These are phyloP conservation scores for Cystoderma amianthinum DNA, from an alignment of 768 basidiomycete species.

Conservation along the genomic window DNA sequence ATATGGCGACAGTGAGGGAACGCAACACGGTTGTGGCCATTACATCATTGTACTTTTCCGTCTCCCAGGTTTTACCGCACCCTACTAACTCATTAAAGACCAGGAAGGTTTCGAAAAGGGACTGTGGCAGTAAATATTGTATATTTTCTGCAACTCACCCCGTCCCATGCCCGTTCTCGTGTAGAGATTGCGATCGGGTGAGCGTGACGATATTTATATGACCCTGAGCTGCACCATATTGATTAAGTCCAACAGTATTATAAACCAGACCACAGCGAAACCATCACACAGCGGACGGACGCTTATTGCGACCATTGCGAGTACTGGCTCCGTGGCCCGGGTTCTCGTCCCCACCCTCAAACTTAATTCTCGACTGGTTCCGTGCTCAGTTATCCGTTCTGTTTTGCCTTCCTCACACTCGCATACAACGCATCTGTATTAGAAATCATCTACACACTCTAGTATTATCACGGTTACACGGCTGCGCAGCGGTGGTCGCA, in stretches of 20 bases:
- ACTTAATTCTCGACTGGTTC: slow-evolving; percentile 3
- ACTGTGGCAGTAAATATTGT: slow-evolving; percentile 44
- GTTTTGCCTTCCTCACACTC: slow-evolving; percentile 4
- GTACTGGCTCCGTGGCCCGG: slow-evolving; percentile 48
- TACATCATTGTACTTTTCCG: slow-evolving; percentile 49
- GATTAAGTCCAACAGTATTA: slow-evolving; percentile 40
- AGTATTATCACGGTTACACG: neutral
- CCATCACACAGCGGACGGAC: slow-evolving; percentile 38
- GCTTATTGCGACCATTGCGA: slow-evolving; percentile 54
- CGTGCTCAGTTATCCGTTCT: neutral
- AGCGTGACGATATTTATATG: too few species aligned
- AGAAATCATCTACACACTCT: slow-evolving; percentile 4
- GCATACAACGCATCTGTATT: too few species aligned
- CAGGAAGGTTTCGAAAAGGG: slow-evolving; percentile 39
- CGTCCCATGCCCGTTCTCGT: slow-evolving; percentile 12
- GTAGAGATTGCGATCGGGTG: slow-evolving; percentile 38
- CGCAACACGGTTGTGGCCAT: slow-evolving; percentile 74
- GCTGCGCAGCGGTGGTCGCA: neutral
- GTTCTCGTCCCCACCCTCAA: slow-evolving; percentile 23
- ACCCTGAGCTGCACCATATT: neutral
- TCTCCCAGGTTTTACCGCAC: slow-evolving; percentile 6
- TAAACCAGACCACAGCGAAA: slow-evolving; percentile 66
- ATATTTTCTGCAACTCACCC: slow-evolving; percentile 26
- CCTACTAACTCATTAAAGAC: slow-evolving; percentile 28
- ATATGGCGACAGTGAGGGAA: slow-evolving; percentile 53